A percentile compares a stretch with the other conserved stretches of the same genome.
Conservation (phyloP, 768 basidiomycete species). For the Megacollybia marginata region DNA sequence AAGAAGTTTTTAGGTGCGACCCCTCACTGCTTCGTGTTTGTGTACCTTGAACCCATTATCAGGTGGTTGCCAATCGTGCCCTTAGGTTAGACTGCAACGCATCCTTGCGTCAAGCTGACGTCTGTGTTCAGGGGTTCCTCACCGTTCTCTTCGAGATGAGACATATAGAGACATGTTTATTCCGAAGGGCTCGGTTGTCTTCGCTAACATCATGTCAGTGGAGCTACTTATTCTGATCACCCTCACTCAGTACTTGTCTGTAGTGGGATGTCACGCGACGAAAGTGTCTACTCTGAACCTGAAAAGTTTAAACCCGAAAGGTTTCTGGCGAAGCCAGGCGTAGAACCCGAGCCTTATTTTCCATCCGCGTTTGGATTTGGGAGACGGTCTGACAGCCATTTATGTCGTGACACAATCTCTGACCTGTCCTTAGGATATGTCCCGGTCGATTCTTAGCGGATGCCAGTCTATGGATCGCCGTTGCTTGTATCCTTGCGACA, state of each 20-base stretch:
- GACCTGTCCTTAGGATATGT: not conserved
- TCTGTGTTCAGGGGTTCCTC: constrained; percentile 17
- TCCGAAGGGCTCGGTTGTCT: constrained; percentile 32
- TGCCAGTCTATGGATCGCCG: not conserved
- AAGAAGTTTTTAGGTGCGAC: not conserved
- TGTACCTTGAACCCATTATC: constrained; percentile 6
- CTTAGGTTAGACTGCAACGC: constrained; percentile 7
- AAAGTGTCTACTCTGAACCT: constrained; percentile 29
- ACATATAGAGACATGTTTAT: constrained; percentile 31
- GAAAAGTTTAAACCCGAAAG: constrained; percentile 33
- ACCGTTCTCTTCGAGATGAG: constrained; percentile 27
- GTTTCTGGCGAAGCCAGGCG: constrained; percentile 21
- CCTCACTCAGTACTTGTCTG: not conserved
- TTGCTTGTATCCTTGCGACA: not conserved
- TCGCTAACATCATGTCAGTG: constrained; percentile 31
- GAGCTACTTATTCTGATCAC: not conserved
- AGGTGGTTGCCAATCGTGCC: constrained; percentile 13
- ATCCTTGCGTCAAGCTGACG: not conserved
- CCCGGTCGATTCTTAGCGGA: constrained; percentile 4
- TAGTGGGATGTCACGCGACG: constrained; percentile 33
- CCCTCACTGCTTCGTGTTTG: constrained; percentile 1
- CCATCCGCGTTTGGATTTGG: constrained; percentile 23
- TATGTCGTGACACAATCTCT: not conserved
- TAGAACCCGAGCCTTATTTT: not conserved
- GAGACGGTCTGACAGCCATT: constrained; percentile 4